These are phyloP conservation scores for Puccinia horiana DNA, from an alignment of 1,284 basidiomycete genomes.

Conservation along the genomic window DNA sequence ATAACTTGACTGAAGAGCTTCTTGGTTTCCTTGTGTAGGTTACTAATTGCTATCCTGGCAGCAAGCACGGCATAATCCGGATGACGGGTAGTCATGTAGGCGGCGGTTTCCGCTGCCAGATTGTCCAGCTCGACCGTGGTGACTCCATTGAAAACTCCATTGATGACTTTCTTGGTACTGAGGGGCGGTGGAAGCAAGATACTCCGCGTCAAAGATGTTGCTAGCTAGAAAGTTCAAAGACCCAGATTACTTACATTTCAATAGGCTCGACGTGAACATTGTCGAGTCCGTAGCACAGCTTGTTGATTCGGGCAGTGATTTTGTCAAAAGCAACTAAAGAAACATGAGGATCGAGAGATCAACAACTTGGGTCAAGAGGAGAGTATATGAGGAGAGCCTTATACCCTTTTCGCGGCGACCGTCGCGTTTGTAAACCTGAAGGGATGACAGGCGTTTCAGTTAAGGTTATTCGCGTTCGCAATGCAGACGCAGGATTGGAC, in stretches of 20 bases:
- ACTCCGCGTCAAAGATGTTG: background rate
- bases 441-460: background rate
- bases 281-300: constrained; percentile 96
- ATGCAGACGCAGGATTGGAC: background rate
- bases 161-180: constrained; percentile 89
- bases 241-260: constrained; percentile 63
- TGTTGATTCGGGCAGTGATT: constrained; percentile 74
- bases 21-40: constrained; percentile 98
- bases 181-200: background rate
- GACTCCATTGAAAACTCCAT: constrained; percentile 91
- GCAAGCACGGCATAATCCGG: constrained; percentile 98
- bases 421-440: constrained; percentile 49
- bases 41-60: constrained; percentile 96
- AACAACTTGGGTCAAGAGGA: background rate
- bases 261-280: constrained; percentile 89
- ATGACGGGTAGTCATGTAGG: constrained; percentile 88
- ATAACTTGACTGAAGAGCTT: constrained; percentile 93
- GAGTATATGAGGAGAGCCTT: background rate
- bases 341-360: background rate
- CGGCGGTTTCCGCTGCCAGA: constrained; percentile 88
- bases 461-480: background rate
- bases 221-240: background rate
- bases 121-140: constrained; percentile 94
- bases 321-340: constrained; percentile 56
- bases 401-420: constrained; percentile 46